phyloP scores from a whole-genome alignment of 768 basidiomycete species.

The Mrakia blollopis region DNA sequence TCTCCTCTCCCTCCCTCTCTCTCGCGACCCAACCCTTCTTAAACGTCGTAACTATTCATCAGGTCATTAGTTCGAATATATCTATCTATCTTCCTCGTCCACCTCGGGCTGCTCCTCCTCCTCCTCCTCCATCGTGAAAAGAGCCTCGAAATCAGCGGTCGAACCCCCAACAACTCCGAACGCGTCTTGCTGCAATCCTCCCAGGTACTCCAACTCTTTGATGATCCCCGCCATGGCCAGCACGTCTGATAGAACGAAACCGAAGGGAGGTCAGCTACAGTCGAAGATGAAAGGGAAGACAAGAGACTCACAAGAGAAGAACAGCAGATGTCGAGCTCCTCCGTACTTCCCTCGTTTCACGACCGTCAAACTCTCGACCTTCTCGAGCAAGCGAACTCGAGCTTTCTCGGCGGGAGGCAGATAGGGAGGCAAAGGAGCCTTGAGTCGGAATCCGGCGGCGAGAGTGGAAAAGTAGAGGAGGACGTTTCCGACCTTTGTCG shows the following conservation, averaged over 20 bases:
- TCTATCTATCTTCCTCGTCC: neutral
- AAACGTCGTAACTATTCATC: too few relatives aligned
- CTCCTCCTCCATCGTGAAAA: neutral
- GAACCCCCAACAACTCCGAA: conserved; percentile 81
- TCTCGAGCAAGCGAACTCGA: conserved; percentile 72
- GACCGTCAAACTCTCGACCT: conserved; percentile 77
- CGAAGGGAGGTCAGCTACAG: neutral
- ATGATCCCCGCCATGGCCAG: conserved; percentile 63
- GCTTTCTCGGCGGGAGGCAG: conserved; percentile 87
- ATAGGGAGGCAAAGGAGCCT: conserved; percentile 92
- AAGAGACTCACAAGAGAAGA: conserved; percentile 51
- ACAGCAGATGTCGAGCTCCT: conserved; percentile 73
- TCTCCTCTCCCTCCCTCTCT: too few relatives aligned
- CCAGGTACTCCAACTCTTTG: conserved; percentile 75
- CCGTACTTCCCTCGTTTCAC: conserved; percentile 77
- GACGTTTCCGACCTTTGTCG: conserved; percentile 70
- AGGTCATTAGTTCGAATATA: too few relatives aligned
- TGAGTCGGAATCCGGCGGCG: conserved; percentile 71
- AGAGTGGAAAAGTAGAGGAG: conserved; percentile 81
- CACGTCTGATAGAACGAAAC: neutral
- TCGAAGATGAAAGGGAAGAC: neutral
- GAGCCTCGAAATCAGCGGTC: neutral
- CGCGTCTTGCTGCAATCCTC: conserved; percentile 58
- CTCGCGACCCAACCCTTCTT: too few relatives aligned
- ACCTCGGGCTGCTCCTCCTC: neutral